Conservation (phyloP, 768 basidiomycete species). For the Termitomyces bulborhizus region DNA sequence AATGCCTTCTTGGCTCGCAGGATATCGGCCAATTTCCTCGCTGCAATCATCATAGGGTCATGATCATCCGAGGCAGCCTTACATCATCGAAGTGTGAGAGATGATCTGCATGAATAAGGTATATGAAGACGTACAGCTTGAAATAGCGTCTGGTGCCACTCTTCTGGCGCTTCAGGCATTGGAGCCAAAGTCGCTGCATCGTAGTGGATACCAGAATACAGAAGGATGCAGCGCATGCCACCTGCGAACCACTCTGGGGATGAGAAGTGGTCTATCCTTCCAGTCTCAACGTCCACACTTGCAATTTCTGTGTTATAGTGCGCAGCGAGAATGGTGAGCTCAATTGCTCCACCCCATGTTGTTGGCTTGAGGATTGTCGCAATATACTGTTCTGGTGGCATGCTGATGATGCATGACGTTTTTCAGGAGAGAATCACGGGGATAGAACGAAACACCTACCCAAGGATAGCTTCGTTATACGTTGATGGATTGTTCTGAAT, state of each 20-base stretch:
- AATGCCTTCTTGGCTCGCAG: constrained; percentile 76
- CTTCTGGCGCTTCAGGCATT: constrained; percentile 61
- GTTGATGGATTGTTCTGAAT: constrained; percentile 66
- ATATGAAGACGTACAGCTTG: constrained; percentile 40
- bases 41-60: constrained; percentile 58
- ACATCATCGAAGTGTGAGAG: background rate
- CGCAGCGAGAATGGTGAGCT: constrained; percentile 76
- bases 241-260: constrained; percentile 36
- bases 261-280: constrained; percentile 78
- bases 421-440: background rate
- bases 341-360: constrained; percentile 96
- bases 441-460: constrained; percentile 37
- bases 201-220: constrained; percentile 97
- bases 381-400: constrained; percentile 68
- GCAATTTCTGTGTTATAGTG: constrained; percentile 85
- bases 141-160: constrained; percentile 89
- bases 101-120: background rate
- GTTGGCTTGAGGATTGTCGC: constrained; percentile 70
- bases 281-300: constrained; percentile 88
- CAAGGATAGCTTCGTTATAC: constrained; percentile 83
- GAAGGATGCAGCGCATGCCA: constrained; percentile 57
- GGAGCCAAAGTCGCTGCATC: constrained; percentile 87
- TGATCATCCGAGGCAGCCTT: constrained; percentile 28
- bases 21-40: constrained; percentile 62
- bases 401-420: constrained; percentile 24